Evolutionary conservation across 306 rosid species (phyloP), one percentile per base, ranked within the genome.

Genomic region (Aeschynomene evenia): DNA sequence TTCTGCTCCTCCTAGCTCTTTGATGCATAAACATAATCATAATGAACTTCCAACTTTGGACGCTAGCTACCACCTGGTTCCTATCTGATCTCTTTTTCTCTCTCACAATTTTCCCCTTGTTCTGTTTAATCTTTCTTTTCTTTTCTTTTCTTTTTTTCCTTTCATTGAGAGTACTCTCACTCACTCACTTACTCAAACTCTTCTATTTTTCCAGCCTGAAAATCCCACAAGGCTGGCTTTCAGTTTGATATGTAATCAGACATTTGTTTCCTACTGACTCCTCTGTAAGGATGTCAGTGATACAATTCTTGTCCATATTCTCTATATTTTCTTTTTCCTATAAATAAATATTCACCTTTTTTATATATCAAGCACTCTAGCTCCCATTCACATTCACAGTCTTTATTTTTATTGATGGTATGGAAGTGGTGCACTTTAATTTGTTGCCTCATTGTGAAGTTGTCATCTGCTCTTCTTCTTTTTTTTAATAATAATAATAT

Each of bases 11-110:
- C 73, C 48, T 63, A 54, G 79, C 76, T 56, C 48, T 84, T 68
- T 63, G 82, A 80, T 70, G 80, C 82, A 81, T 86, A 79, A n/a
- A n/a, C n/a, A n/a, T n/a, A n/a, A n/a, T n/a, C n/a, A 87, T 87
- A 85, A 79, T 85, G 74, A 84, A 78, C 82, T 82, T 76, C 84
- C 61, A 73, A 70, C 70, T 83, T 85, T 87, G 87, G 84, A 83
- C 83, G 65, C 6, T 83, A 83, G 72, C 82, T 56, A n/a, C 33
- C 56, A 33, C 26, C 66, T 71, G 31, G 3, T 52, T 57, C 63
- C 37, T 64, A n/a, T n/a, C n/a, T n/a, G n/a, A n/a, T n/a, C 66
- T n/a, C 42, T 56, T 20, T 1, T 31, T 10, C 60, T n/a, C n/a
- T n/a, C n/a, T n/a, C n/a, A n/a, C 26, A 5, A 4, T 24, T 70